Conservation (phyloP, 1,284 basidiomycete species). For the Singerocomus rubriflavus region DNA sequence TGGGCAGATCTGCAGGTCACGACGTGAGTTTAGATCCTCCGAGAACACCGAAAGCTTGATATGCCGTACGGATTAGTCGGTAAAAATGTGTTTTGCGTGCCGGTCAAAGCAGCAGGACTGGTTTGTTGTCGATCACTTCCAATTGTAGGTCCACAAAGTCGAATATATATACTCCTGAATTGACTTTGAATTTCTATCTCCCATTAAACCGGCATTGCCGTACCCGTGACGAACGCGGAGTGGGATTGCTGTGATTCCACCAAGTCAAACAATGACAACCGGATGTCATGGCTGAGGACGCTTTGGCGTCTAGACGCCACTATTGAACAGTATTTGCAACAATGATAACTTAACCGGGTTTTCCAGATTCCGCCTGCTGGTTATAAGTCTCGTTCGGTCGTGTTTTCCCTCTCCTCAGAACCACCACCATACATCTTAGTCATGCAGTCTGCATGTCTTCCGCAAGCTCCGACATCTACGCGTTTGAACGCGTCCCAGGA, state of each 20-base stretch:
- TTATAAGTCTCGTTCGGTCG: background rate
- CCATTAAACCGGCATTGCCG: no score
- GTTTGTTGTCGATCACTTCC: no score
- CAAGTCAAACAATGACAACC: background rate
- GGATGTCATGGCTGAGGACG: background rate
- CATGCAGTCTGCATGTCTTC: background rate
- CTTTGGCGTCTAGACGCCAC: constrained; percentile 1
- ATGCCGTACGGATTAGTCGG: no score
- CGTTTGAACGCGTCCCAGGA: background rate
- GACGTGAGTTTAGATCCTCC: no score
- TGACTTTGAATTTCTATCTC: background rate
- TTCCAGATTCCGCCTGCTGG: background rate
- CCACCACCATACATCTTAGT: background rate
- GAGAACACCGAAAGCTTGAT: no score
- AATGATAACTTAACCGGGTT: background rate
- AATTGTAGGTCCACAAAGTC: background rate
- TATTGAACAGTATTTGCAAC: background rate
- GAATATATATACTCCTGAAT: background rate
- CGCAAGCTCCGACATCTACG: background rate
- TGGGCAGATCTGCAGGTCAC: no score
- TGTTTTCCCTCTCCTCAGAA: background rate
- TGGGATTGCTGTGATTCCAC: no score
- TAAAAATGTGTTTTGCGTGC: no score
- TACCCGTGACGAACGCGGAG: no score
- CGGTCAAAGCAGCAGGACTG: no score